Evolutionary conservation across 179 eudicot species (phyloP).

Genomic region (Nepenthes alata): DNA sequence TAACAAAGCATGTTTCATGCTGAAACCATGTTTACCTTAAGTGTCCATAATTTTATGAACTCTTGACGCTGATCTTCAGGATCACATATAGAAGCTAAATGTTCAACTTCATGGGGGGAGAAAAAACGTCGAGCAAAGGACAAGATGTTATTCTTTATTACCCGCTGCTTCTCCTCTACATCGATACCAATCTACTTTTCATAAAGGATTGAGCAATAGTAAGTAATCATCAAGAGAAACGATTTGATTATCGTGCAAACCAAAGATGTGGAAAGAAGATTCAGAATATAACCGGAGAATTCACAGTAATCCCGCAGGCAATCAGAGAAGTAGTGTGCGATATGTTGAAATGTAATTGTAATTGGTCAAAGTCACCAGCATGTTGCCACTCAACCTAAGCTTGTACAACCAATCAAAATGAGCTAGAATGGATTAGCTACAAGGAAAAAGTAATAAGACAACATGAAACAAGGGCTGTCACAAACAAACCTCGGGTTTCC

Average conservation of each 20-base stretch:
- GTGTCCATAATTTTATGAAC: slow-evolving; percentile 80
- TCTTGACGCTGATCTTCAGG: slow-evolving; percentile 57
- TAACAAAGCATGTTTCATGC: neutral
- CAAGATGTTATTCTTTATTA: slow-evolving; percentile 36
- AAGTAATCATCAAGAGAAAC: neutral
- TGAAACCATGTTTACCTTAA: slow-evolving; percentile 37
- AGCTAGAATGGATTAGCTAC: neutral
- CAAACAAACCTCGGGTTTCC: slow-evolving; percentile 79
- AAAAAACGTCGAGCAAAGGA: slow-evolving; percentile 71
- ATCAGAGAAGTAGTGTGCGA: slow-evolving; percentile 79
- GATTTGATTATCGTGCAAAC: neutral
- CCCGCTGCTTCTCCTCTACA: slow-evolving; percentile 67
- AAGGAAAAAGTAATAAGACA: neutral
- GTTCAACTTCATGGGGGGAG: slow-evolving; percentile 45
- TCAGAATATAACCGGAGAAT: slow-evolving; percentile 39
- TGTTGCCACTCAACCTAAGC: slow-evolving; percentile 47
- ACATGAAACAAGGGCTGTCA: neutral
- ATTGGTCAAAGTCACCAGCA: slow-evolving; percentile 25
- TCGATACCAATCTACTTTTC: slow-evolving; percentile 72
- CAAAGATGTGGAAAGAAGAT: slow-evolving; percentile 9
- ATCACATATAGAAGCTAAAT: slow-evolving; percentile 46
- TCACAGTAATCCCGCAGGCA: slow-evolving; percentile 64
- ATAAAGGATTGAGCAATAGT: slow-evolving; percentile 4
- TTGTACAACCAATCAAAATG: neutral
- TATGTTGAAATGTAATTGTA: slow-evolving; percentile 66